Percentiles rank a stretch among this genome's conserved stretches.
Conservation (phyloP, 1,284 basidiomycete genomes). For the Cryptococcus deneoformans region DNA sequence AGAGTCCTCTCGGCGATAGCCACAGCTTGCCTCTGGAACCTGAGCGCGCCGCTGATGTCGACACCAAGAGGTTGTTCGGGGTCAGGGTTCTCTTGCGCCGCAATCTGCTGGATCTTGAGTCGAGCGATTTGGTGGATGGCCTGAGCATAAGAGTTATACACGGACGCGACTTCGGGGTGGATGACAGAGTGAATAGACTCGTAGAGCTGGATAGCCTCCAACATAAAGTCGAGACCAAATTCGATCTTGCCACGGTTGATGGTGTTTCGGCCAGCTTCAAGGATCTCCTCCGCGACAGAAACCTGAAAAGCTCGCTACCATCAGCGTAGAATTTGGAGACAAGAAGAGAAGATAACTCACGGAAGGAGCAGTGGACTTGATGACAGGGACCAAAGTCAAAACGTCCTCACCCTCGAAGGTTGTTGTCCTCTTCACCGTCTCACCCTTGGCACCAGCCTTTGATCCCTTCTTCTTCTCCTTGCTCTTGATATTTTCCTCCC, state of each 20-base stretch:
- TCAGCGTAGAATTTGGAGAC: not conserved
- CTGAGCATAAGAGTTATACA: constrained; percentile 55
- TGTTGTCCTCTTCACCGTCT: constrained; percentile 11
- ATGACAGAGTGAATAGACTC: constrained; percentile 58
- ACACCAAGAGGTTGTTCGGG: constrained; percentile 45
- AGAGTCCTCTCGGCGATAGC: constrained; percentile 57
- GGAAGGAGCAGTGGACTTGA: constrained; percentile 55
- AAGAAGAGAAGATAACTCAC: constrained; percentile 27
- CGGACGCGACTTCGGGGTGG: constrained; percentile 57
- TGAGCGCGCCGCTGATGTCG: constrained; percentile 52
- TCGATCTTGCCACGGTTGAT: constrained; percentile 55
- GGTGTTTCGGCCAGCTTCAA: constrained; percentile 54
- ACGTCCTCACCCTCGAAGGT: constrained; percentile 56
- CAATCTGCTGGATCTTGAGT: constrained; percentile 46
- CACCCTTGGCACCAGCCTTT: constrained; percentile 7
- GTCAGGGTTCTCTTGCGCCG: constrained; percentile 34
- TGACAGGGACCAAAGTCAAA: constrained; percentile 54
- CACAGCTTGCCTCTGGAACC: constrained; percentile 57
- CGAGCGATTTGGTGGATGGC: constrained; percentile 52
- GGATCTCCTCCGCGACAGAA: constrained; percentile 56
- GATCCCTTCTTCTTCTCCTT: constrained; percentile 13
- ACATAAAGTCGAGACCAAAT: constrained; percentile 55
- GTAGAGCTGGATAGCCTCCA: constrained; percentile 56
- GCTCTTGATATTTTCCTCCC: constrained; percentile 35
- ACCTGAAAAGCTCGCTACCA: constrained; percentile 28